Base-by-base conservation (phyloP, 2,329 filamentous ascomycete genomes). In the Penicillium oxalicum region DNA sequence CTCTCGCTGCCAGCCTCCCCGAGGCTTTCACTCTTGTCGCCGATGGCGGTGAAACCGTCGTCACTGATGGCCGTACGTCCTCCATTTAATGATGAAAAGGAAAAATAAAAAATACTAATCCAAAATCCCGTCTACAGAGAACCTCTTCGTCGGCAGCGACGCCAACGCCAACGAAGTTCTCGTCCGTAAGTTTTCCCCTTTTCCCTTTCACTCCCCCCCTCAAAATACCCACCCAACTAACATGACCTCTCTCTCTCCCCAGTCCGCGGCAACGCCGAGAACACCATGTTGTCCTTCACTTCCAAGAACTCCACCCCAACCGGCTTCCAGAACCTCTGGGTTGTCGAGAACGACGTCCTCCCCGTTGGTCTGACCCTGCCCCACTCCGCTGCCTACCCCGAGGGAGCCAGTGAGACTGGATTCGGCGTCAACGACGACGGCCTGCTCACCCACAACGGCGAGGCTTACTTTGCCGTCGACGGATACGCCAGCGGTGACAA, bases 261-360 rank as follows among this genome's bases (percentile, higher is more conserved):
- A 62, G 60, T 64, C 52, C 55, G 49, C 44, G 48, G 51, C 34
- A 47, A 45, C 32, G 48, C 45, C 34, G 46, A 39, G 26, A 58
- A 53, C 47, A 58, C 55, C 32, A 48, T 48, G n/a, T 51, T 64
- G 37, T 52, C 54, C 27, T 64, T 55, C 58, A 61, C 59, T 33
- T 52, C 58, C 27, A 44, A 59, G 50, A 8, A 49, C 40, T 44
- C 44, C 12, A 51, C 53, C 28, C 60, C 60, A 8, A 64, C 60
- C 5, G 62, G 52, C 42, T 64, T 57, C 54, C 62, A 64, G 51
- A 62, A 46, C 57, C 53, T 64, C 9, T 64, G 58, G 48, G 47
- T 64, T 24, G 42, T 64, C 13, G 55, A 61, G 37, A 39, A 63
- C 40, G 32, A 40, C 8, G 58, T 60, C 35, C 12, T 42, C 12